Conservation (phyloP, 169 alveolate species). For the Plasmodium cynomolgi region DNA sequence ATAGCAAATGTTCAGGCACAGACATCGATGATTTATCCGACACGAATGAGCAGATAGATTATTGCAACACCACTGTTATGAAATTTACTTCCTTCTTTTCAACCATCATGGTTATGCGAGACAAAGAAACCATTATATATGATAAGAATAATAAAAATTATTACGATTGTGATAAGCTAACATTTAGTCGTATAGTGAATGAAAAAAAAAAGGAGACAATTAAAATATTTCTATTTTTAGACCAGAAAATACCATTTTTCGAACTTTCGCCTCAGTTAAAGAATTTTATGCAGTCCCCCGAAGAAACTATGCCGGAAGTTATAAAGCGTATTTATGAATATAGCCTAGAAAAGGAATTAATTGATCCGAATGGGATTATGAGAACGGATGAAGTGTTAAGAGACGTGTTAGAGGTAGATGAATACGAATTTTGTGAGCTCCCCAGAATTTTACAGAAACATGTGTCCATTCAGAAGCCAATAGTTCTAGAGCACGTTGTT, state of each 20-base stretch:
- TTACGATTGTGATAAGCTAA: constrained; percentile 72
- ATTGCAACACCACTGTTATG: constrained; percentile 62
- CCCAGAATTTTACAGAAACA: constrained; percentile 67
- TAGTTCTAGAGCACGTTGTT: constrained; percentile 56
- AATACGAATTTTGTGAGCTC: constrained; percentile 58
- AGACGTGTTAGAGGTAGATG: constrained; percentile 66
- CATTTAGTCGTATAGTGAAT: constrained; percentile 64
- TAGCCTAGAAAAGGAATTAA: constrained; percentile 66
- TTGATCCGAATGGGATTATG: constrained; percentile 37
- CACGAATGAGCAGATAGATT: constrained; percentile 46
- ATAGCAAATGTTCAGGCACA: constrained; percentile 36
- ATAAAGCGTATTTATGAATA: constrained; percentile 66
- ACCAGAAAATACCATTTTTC: constrained; percentile 71
- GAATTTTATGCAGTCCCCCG: constrained; percentile 61
- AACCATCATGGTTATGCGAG: constrained; percentile 71
- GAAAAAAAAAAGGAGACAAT: constrained; percentile 63
- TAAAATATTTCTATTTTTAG: constrained; percentile 55
- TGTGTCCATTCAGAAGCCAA: constrained; percentile 63
- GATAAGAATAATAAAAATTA: constrained; percentile 70
- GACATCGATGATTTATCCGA: constrained; percentile 44
- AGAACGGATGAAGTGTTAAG: constrained; percentile 70
- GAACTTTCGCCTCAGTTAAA: constrained; percentile 62
- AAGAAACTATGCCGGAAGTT: constrained; percentile 72
- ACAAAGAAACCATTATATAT: constrained; percentile 69
- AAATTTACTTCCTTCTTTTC: constrained; percentile 74